Percentiles rank a stretch among this genome's conserved stretches.
These are phyloP conservation scores for Verticillium zaregamsianum DNA, from an alignment of 2,329 filamentous ascomycete genomes.

Conservation along the genomic window DNA sequence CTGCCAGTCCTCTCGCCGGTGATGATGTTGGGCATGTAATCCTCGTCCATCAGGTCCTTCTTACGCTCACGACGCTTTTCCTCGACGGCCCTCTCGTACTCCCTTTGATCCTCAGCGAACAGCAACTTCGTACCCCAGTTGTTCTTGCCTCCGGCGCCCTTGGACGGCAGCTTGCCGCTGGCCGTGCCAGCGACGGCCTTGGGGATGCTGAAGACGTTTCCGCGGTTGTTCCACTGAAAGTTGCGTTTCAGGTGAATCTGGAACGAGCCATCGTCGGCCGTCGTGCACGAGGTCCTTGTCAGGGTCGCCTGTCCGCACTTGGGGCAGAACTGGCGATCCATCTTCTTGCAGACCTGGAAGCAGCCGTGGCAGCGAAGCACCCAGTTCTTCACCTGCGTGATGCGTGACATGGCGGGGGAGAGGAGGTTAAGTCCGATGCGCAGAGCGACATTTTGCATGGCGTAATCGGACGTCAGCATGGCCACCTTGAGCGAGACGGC, in stretches of 20 bases:
- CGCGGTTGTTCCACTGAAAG: constrained; percentile 93
- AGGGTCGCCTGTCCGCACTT: constrained; percentile 85
- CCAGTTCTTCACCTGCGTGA: constrained; percentile 82
- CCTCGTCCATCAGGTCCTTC: constrained; percentile 89
- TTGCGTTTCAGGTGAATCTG: constrained; percentile 86
- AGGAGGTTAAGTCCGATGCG: constrained; percentile 93
- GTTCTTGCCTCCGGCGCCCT: constrained; percentile 69
- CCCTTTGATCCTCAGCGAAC: constrained; percentile 92
- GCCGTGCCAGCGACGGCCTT: constrained; percentile 80
- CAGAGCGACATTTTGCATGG: constrained; percentile 95
- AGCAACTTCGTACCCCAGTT: constrained; percentile 85
- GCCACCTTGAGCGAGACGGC: constrained; percentile 73
- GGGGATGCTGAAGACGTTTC: constrained; percentile 88
- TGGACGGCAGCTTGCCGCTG: constrained; percentile 68
- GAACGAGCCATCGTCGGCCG: constrained; percentile 75
- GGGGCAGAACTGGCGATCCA: constrained; percentile 87
- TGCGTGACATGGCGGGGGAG: constrained; percentile 72
- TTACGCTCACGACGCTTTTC: constrained; percentile 64
- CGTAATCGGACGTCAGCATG: constrained; percentile 92
- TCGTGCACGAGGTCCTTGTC: constrained; percentile 80
- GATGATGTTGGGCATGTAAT: constrained; percentile 82
- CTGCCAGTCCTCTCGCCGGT: constrained; percentile 67
- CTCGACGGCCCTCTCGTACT: constrained; percentile 65
- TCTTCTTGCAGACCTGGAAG: constrained; percentile 80
- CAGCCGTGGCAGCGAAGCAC: constrained; percentile 91